Percentiles rank a stretch among this genome's conserved stretches.
These are phyloP conservation scores for Penicillium sp. DNA, from an alignment of 2,329 filamentous ascomycete genomes.

Conservation along the genomic window DNA sequence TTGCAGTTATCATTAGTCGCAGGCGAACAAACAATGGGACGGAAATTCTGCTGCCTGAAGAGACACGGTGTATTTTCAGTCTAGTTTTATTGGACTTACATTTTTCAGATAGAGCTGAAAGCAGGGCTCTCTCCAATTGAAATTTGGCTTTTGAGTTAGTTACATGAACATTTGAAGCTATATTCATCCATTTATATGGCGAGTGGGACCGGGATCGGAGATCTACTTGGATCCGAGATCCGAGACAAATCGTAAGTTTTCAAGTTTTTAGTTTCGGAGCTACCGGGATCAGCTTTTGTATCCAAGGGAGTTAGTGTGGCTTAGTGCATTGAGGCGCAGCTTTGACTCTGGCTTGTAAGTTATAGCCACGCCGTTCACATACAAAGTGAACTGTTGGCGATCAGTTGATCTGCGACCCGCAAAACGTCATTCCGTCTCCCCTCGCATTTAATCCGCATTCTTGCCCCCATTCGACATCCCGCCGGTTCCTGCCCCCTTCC, in stretches of 20 bases:
- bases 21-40: background rate
- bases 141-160: background rate
- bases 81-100: background rate
- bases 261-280: background rate
- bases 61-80: too few relatives aligned
- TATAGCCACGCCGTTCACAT: background rate
- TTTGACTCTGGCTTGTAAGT: background rate
- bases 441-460: conserved; percentile 17
- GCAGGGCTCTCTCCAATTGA: background rate
- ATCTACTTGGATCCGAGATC: background rate
- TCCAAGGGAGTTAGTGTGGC: conserved; percentile 1
- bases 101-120: background rate
- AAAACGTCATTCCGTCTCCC: conserved; percentile 21
- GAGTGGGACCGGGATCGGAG: background rate
- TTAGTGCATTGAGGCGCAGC: conserved; percentile 15
- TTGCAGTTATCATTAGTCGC: background rate
- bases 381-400: background rate
- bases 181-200: background rate
- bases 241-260: background rate
- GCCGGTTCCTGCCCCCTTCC: background rate
- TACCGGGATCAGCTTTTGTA: background rate
- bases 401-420: conserved; percentile 14
- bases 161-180: background rate
- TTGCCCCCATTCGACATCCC: conserved; percentile 8
- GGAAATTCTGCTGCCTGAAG: conserved; percentile 23